phyloP scores from a whole-genome alignment of 768 basidiomycete genomes.

The Trametopsis cervina region DNA sequence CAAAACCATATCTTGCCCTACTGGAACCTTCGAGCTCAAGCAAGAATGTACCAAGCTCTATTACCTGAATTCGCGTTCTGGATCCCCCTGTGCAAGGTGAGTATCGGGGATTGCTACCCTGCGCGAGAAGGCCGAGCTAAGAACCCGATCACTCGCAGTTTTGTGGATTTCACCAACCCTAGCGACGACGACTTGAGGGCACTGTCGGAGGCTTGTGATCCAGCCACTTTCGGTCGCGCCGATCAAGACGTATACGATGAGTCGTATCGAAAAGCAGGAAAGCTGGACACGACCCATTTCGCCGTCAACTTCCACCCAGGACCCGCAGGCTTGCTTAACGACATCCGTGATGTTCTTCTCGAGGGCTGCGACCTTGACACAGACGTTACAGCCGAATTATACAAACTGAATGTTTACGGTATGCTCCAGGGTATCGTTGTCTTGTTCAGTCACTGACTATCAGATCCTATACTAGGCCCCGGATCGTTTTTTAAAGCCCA shows the following conservation, averaged over 20 bases:
- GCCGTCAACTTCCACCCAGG: conserved; percentile 25
- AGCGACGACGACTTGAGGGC: conserved; percentile 14
- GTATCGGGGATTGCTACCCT: no score
- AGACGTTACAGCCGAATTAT: conserved; percentile 27
- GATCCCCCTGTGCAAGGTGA: not conserved
- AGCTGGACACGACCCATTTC: conserved; percentile 34
- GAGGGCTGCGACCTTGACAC: conserved; percentile 15
- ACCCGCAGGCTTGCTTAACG: conserved; percentile 22
- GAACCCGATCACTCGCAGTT: conserved; percentile 7
- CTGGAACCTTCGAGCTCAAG: not conserved
- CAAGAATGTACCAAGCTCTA: conserved; percentile 5
- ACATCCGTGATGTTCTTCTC: conserved; percentile 25
- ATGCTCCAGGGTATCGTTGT: not conserved
- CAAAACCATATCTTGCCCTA: conserved; percentile 1
- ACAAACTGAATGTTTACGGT: conserved; percentile 43
- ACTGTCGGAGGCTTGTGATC: conserved; percentile 30
- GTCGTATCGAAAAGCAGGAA: conserved; percentile 39
- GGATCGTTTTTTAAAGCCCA: conserved; percentile 19
- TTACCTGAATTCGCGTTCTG: not conserved
- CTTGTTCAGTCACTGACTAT: not conserved
- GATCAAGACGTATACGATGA: conserved; percentile 35
- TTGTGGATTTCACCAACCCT: conserved; percentile 11
- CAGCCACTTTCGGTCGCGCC: conserved; percentile 33
- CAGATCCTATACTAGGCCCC: not conserved
- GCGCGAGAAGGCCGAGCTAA: no score